Base-by-base conservation (phyloP, 306 rosid genomes). In the Corylus heterophylla region DNA sequence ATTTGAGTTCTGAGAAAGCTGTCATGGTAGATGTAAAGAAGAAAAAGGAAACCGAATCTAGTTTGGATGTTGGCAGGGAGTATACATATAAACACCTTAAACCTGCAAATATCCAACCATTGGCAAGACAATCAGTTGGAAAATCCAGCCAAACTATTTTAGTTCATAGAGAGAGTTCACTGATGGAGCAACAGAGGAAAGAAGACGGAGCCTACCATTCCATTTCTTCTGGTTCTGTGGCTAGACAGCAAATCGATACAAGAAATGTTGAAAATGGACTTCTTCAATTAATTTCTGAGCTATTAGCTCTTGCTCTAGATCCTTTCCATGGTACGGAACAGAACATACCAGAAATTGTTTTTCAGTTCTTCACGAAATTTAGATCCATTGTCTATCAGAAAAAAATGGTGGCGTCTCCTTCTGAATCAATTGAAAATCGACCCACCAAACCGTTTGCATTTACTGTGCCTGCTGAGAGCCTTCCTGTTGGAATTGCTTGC, bases 261-360 rank as follows among this genome's bases (percentile, higher is more conserved):
- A 11, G 39, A 63, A 49, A 39, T 22, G 22, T 44, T 11, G 4
- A 51, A 64, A 25, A 8, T 76, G 68, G 47, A 37, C 55, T 54
- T 20, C 22, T 8, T 35, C 47, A 9, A 22, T 11, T 54, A 44
- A 10, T 67, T 37, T 44, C 12, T 42, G 44, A 54, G 8, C 29
- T 77, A 31, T 49, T 37, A 12, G 80, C 68, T 54, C 75, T 77
- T 68, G 80, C 80, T 14, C 27, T 51, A 68, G 50, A 77, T 54
- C 80, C 75, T 54, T 52, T n/a, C 68, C 55, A 54, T 42, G 55
- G 42, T 37, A 16, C 14, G 54, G 68, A 68, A 68, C 55, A 68
- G 17, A 77, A 51, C 9, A 77, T 52, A 7, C 6, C 42, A 12
- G 64, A 17, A 37, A 3, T 31, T 31, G 35, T 31, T 31, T 31